Evolutionary conservation across 371 early-diverging fungal genomes (phyloP).

Genomic region (Saksenaea vasiformis): DNA sequence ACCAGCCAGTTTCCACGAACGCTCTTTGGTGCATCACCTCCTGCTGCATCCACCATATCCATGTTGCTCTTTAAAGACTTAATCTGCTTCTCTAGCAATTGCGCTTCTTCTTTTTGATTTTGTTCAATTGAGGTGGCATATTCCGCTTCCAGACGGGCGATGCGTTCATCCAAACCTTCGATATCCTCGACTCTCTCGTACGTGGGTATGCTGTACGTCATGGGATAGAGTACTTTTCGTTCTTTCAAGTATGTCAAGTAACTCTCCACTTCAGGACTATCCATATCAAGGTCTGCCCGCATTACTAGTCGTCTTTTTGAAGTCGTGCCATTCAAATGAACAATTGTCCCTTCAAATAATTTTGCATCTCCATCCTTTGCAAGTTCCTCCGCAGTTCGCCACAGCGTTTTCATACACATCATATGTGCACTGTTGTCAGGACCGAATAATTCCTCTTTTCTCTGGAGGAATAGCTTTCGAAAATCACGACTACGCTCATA

Average conservation of each 20-base stretch:
- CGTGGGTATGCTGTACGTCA: conserved; percentile 4
- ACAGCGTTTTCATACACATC: conserved; percentile 22
- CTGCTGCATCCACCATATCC: conserved; percentile 2
- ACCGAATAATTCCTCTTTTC: conserved; percentile 7
- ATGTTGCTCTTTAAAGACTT: background rate
- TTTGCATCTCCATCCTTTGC: conserved; percentile 12
- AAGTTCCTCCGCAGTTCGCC: conserved; percentile 10
- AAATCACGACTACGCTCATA: conserved; percentile 17
- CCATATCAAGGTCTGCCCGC: conserved; percentile 16
- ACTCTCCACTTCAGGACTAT: conserved; percentile 19
- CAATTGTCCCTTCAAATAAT: background rate
- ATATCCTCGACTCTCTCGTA: conserved; percentile 13
- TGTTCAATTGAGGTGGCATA: background rate
- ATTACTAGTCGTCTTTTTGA: conserved; percentile 1
- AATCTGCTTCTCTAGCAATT: conserved; percentile 7
- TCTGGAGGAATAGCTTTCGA: background rate
- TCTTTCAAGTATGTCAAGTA: conserved; percentile 14
- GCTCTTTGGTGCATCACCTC: background rate
- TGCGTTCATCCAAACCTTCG: conserved; percentile 26
- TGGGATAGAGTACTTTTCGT: background rate
- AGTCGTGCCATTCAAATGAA: conserved; percentile 7
- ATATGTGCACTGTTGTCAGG: background rate
- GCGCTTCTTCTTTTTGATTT: conserved; percentile 7
- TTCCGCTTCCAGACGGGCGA: conserved; percentile 25
- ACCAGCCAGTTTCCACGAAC: conserved; percentile 26